phyloP scores from a whole-genome alignment of 352 stramenopile genomes.

The Globisporangium spiculum region DNA sequence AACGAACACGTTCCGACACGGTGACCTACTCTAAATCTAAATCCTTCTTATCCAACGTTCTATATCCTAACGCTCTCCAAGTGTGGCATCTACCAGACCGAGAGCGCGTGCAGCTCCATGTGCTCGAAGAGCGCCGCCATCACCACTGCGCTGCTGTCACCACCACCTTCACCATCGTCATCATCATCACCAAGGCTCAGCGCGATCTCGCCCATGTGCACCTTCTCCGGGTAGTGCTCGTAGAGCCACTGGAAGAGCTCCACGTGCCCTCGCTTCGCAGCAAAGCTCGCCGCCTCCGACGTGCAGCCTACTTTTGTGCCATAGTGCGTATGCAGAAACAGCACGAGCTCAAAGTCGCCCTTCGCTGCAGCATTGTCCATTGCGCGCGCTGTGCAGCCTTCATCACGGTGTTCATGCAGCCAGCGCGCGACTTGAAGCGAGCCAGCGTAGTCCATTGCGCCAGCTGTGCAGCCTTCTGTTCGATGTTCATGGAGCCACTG shows the following conservation, averaged over 20 bases:
- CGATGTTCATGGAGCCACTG: slow-evolving; percentile 5
- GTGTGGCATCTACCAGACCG: not conserved
- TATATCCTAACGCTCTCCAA: not conserved
- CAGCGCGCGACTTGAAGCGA: slow-evolving; percentile 4
- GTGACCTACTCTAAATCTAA: not conserved
- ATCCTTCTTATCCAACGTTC: not conserved
- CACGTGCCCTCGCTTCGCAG: not conserved
- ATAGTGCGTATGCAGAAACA: slow-evolving; percentile 1
- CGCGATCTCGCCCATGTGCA: not conserved
- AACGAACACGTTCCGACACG: not conserved
- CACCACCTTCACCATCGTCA: not conserved
- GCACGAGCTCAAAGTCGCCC: slow-evolving; percentile 10
- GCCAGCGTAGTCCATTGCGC: slow-evolving; percentile 2
- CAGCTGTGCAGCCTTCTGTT: slow-evolving; percentile 1
- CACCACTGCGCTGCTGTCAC: not conserved
- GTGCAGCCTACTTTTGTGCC: slow-evolving; percentile 1
- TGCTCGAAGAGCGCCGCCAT: not conserved
- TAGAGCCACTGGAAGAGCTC: slow-evolving; percentile 12
- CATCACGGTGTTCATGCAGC: slow-evolving; percentile 2
- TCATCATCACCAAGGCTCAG: not conserved
- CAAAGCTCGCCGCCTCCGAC: not conserved
- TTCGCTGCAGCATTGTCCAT: slow-evolving; percentile 4
- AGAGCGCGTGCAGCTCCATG: not conserved
- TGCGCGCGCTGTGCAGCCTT: slow-evolving; percentile 6
- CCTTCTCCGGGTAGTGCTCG: not conserved